Percentiles rank a stretch among this genome's conserved stretches.
These are phyloP conservation scores for Ogataea paradorogensis DNA, from an alignment of 805 yeast species.

Conservation along the genomic window DNA sequence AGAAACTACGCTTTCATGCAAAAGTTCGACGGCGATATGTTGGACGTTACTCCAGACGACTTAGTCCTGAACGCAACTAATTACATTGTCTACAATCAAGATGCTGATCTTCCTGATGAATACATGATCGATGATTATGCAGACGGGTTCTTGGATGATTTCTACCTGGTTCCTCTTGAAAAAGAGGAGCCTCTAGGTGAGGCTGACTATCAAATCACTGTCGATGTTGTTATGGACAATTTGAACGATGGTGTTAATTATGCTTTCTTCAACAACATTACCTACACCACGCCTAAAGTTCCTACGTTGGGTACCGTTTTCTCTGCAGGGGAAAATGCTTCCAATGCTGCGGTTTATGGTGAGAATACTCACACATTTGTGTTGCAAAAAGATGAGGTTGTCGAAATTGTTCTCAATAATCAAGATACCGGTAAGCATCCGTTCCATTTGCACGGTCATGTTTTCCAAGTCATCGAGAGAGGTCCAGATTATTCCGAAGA, in stretches of 20 bases:
- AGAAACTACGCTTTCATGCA: slow-evolving; percentile 81
- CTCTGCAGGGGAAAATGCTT: slow-evolving; percentile 60
- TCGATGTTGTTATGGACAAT: slow-evolving; percentile 81
- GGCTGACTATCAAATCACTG: slow-evolving; percentile 64
- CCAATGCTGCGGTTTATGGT: slow-evolving; percentile 63
- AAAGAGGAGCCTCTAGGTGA: slow-evolving; percentile 56
- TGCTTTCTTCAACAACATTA: slow-evolving; percentile 91
- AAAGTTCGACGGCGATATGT: slow-evolving; percentile 75
- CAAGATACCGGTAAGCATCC: slow-evolving; percentile 93
- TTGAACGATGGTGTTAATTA: slow-evolving; percentile 85
- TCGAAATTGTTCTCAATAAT: slow-evolving; percentile 83
- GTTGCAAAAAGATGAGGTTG: slow-evolving; percentile 59
- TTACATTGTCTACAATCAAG: slow-evolving; percentile 51
- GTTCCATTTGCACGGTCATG: slow-evolving; percentile 95
- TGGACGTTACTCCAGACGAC: slow-evolving; percentile 68
- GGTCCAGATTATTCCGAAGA: slow-evolving; percentile 57
- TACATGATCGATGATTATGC: slow-evolving; percentile 46
- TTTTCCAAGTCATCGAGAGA: slow-evolving; percentile 78
- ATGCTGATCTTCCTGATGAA: slow-evolving; percentile 43
- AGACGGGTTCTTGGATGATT: slow-evolving; percentile 65
- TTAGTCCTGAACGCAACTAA: slow-evolving; percentile 72
- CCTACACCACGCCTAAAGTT: slow-evolving; percentile 77
- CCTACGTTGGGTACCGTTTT: slow-evolving; percentile 82
- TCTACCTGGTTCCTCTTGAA: slow-evolving; percentile 62
- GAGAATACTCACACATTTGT: slow-evolving; percentile 75